Conservation (phyloP, 2,329 filamentous ascomycete species). For the Hysterium pulicare region DNA sequence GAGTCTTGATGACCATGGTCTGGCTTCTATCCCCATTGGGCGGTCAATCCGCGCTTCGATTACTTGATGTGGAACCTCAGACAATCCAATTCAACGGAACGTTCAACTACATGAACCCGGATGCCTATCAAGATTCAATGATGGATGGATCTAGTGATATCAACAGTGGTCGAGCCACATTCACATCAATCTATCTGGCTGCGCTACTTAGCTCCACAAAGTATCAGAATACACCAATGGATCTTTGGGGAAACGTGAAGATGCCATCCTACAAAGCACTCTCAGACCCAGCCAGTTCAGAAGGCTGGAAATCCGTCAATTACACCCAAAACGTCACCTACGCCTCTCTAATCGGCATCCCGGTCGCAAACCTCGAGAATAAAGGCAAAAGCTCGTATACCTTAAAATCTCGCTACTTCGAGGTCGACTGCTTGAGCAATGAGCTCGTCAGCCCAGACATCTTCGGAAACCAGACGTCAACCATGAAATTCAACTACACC, state of each 20-base stretch:
- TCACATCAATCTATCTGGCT: slow-evolving; percentile 1
- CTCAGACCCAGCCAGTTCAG: neutral
- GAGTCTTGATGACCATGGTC: slow-evolving; percentile 18
- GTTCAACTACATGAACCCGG: slow-evolving; percentile 12
- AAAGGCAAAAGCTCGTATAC: neutral
- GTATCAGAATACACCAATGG: slow-evolving; percentile 1
- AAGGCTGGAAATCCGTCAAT: neutral
- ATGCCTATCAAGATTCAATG: neutral
- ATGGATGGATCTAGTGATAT: neutral
- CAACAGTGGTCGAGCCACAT: slow-evolving; percentile 1
- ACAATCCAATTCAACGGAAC: slow-evolving; percentile 11
- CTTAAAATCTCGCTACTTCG: slow-evolving; percentile 22
- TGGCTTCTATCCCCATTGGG: slow-evolving; percentile 30
- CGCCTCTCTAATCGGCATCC: slow-evolving; percentile 1
- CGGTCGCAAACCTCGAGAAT: neutral
- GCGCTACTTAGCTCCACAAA: neutral
- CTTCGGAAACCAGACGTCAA: slow-evolving; percentile 11
- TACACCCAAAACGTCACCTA: slow-evolving; percentile 12
- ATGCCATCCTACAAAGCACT: neutral
- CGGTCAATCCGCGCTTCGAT: slow-evolving; percentile 27
- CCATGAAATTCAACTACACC: slow-evolving; percentile 16
- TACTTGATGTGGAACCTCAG: slow-evolving; percentile 15
- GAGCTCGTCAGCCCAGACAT: slow-evolving; percentile 2
- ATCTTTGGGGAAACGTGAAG: slow-evolving; percentile 1
- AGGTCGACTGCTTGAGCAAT: slow-evolving; percentile 22